phyloP scores from a whole-genome alignment of 768 basidiomycete genomes.

The Agaricus sinodeliciosus region DNA sequence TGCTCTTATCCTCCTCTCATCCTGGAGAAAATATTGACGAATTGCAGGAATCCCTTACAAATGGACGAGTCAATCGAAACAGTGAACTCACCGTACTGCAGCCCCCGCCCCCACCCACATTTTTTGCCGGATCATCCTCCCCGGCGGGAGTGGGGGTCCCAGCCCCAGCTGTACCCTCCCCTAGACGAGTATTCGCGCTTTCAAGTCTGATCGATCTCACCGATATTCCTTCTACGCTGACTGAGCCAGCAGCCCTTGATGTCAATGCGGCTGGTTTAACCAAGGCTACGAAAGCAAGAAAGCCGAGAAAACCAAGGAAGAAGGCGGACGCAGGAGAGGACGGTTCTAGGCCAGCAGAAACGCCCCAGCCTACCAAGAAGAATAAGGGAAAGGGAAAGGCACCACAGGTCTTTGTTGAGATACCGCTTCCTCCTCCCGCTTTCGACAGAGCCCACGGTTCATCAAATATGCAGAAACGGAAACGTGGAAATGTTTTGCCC shows the following conservation, averaged over 20 bases:
- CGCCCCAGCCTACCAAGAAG: background rate
- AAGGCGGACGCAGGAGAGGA: constrained; percentile 14
- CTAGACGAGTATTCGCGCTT: background rate
- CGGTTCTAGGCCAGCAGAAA: background rate
- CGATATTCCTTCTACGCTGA: constrained; percentile 20
- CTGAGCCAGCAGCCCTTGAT: background rate
- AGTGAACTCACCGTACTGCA: constrained; percentile 12
- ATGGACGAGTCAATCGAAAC: background rate
- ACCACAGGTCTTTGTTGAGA: background rate
- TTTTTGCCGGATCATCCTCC: constrained; percentile 42
- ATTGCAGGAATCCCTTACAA: constrained; percentile 13
- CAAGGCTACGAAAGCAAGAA: constrained; percentile 13
- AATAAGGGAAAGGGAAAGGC: background rate
- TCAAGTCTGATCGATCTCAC: constrained; percentile 23
- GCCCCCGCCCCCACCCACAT: constrained; percentile 37
- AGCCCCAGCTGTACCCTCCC: constrained; percentile 15
- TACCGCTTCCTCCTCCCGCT: background rate
- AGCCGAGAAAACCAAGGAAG: constrained; percentile 23
- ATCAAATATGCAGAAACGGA: background rate
- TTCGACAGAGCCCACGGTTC: background rate
- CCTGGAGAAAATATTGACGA: constrained; percentile 24
- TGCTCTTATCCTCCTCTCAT: constrained; percentile 24
- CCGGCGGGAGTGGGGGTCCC: background rate
- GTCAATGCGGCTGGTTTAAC: background rate
- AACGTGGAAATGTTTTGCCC: background rate